These are phyloP conservation scores for Alternaria hordeiaustralica DNA, from an alignment of 2,329 filamentous ascomycete genomes.

Conservation along the genomic window DNA sequence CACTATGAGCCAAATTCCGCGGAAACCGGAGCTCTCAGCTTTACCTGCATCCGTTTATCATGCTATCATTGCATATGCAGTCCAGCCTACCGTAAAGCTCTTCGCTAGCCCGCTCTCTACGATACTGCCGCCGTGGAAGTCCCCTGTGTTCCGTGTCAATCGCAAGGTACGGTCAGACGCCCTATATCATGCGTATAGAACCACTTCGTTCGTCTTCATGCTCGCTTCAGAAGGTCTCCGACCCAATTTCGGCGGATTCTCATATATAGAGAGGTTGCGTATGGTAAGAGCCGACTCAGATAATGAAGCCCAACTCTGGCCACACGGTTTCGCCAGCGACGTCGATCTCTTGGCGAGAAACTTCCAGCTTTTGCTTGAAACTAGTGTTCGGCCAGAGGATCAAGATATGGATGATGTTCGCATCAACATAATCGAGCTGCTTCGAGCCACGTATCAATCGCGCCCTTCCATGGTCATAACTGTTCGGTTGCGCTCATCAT, in stretches of 20 bases:
- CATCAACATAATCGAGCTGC: not conserved
- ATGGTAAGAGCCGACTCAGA: not conserved
- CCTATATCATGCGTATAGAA: not conserved
- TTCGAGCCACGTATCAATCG: not conserved
- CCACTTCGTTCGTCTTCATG: not conserved
- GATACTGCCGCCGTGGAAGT: not conserved
- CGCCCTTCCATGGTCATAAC: not conserved
- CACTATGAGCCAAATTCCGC: not conserved
- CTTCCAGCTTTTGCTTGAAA: not conserved
- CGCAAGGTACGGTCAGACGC: not conserved
- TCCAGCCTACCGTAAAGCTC: not conserved
- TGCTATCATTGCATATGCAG: not conserved
- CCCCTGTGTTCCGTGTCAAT: not conserved
- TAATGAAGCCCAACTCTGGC: not conserved
- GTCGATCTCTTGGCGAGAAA: not conserved
- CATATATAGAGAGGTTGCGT: not conserved
- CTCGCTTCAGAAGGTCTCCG: not conserved
- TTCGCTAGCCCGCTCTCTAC: not conserved
- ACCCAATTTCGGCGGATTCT: not conserved
- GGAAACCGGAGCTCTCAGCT: not conserved
- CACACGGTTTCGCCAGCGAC: not conserved
- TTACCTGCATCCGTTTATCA: not conserved
- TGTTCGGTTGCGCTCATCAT: not conserved
- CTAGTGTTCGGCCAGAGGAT: not conserved
- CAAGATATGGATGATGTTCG: not conserved